phyloP scores from a whole-genome alignment of 176 grass and related monocot genomes.

The Puya raimondii region DNA sequence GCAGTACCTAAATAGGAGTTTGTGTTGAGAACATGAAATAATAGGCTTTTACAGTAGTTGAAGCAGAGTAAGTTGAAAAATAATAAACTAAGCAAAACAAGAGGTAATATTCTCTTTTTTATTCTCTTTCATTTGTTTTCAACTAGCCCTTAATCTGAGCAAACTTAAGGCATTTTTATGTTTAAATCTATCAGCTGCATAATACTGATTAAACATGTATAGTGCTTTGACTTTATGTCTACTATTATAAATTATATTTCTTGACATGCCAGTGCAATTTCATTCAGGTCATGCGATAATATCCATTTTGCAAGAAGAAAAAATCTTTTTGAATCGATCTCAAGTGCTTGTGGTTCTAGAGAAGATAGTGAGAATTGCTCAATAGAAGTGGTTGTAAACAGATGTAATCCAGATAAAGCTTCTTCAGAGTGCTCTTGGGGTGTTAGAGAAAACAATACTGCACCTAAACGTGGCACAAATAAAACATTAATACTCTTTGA shows the following conservation, averaged over 20 bases:
- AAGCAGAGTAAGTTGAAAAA: too few species aligned
- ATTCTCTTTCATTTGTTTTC: too few species aligned
- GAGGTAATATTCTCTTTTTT: too few species aligned
- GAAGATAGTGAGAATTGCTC: slow-evolving; percentile 15
- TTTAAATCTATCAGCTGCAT: too few species aligned
- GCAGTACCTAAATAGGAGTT: too few species aligned
- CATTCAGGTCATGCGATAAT: slow-evolving; percentile 64
- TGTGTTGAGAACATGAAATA: too few species aligned
- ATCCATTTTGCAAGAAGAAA: slow-evolving; percentile 19
- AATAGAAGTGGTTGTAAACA: neutral
- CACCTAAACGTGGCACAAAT: slow-evolving; percentile 48
- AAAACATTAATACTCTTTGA: slow-evolving; percentile 86
- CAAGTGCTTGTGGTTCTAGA: slow-evolving; percentile 26
- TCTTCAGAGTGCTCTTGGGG: slow-evolving; percentile 17
- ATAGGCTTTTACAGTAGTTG: too few species aligned
- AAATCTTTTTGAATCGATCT: slow-evolving; percentile 18
- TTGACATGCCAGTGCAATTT: neutral
- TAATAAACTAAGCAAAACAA: too few species aligned
- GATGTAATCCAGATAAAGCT: slow-evolving; percentile 17
- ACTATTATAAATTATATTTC: neutral
- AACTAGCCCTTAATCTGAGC: too few species aligned
- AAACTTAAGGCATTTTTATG: too few species aligned
- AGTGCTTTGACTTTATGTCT: neutral
- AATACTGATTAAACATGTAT: too few species aligned
- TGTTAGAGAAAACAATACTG: slow-evolving; percentile 22